These are phyloP conservation scores for Pythium oligandrum DNA, from an alignment of 352 stramenopile species.

Conservation along the genomic window DNA sequence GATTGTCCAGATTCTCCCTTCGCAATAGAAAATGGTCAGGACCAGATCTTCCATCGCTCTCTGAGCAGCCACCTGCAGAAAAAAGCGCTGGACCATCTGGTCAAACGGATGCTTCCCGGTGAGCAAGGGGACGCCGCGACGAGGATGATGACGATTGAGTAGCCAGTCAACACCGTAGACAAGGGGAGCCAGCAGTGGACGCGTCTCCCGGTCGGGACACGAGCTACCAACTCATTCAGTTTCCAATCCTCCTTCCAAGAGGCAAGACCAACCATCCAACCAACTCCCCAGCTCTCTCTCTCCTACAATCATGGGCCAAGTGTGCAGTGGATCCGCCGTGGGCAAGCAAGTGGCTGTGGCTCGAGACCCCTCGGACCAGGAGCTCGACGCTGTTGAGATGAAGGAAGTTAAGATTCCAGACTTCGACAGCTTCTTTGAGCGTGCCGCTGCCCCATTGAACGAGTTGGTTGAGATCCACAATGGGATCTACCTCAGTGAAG, in stretches of 20 bases:
- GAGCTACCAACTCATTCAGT: slow-evolving; percentile 4
- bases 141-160: too few species aligned
- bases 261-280: slow-evolving; percentile 3
- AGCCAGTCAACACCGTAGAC: too few species aligned
- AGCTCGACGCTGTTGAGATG: slow-evolving; percentile 21
- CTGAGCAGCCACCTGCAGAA: too few species aligned
- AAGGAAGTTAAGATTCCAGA: slow-evolving; percentile 21
- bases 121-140: too few species aligned
- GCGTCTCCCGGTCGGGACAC: too few species aligned
- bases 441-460: slow-evolving; percentile 15
- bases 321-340: slow-evolving; percentile 41
- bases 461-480: slow-evolving; percentile 40
- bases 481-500: slow-evolving; percentile 45
- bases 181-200: too few species aligned
- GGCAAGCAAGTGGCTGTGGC: slow-evolving; percentile 34
- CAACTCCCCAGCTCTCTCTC: background rate
- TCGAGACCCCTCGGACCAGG: slow-evolving; percentile 19
- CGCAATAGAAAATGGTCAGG: too few species aligned
- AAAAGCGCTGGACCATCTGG: too few species aligned
- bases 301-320: slow-evolving; percentile 40
- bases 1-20: too few species aligned
- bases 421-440: slow-evolving; percentile 22
- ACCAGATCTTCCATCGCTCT: too few species aligned
- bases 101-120: too few species aligned
- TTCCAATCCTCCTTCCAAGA: slow-evolving; percentile 8